Base-by-base conservation (phyloP, 176 grass and related monocot species). In the Rhipidocladum racemiflorum region DNA sequence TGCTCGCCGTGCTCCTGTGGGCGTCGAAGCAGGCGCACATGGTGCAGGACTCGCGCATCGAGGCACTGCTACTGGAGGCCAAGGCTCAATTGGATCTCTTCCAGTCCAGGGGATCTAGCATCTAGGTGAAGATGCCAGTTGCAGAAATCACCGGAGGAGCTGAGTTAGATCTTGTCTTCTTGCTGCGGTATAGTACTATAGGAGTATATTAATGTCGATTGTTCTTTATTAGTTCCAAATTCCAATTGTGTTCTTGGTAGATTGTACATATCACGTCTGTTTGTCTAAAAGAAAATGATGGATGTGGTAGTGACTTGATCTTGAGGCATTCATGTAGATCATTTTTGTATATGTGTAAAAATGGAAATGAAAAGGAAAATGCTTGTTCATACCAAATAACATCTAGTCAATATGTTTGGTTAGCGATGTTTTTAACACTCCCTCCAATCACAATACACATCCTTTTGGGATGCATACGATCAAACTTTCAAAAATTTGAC, bases 21-120 rank as follows among this genome's bases (percentile, higher is more conserved):
- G 95, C 95, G 48, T 97, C 90, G 11, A 97, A 97, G 88, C 94
- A 97, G 74, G 56, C 73, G 35, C 75, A 92, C 11, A 74, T 97
- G 88, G 88, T 64, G 74, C 92, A 97, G 83, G 95, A 97, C 83
- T 6, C 15, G 63, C 82, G 88, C 65, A 84, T 94, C 10, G 92
- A 91, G 24, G 45, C 56, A 9, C 80, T 97, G 76, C 82, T 97
- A 30, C 66, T 90, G 2, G 63, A 82, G 1, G 95, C 95, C 83
- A 97, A 77, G 72, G 32, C 17, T 21, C 87, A 84, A 67, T 40
- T 92, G 62, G 95, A 94, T 38, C 89, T 97, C 35, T 97, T 92
- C 69, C 95, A 91, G 74, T 92, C 84, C 39, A 91, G 90, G 77
- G 69, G 32, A 21, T 81, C 74, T 24, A 84, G 69, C 25, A 21